Conservation (phyloP, 345 rosid species). For the Lumnitzera littorea region DNA sequence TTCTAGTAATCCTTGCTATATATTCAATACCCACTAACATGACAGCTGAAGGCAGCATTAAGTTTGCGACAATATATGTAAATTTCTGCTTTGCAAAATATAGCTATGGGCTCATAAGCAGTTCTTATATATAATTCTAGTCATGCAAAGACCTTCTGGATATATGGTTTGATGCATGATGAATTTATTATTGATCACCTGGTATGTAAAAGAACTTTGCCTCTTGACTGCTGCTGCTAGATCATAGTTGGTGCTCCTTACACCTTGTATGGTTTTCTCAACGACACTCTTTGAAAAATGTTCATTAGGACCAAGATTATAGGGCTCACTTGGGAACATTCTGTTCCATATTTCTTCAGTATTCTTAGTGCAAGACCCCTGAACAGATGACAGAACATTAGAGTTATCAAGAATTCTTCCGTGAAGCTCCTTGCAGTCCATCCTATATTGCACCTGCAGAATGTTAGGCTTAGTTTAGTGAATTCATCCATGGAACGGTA, state of each 20-base stretch:
- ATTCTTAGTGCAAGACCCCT: constrained; percentile 30
- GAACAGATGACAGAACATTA: constrained; percentile 48
- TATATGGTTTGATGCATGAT: not conserved
- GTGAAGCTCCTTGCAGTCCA: constrained; percentile 61
- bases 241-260: constrained; percentile 58
- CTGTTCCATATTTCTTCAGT: constrained; percentile 59
- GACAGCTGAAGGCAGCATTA: too few relatives aligned
- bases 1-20: too few relatives aligned
- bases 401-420: constrained; percentile 51
- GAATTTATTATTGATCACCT: constrained; percentile 32
- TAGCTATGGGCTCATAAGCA: too few relatives aligned
- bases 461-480: not conserved
- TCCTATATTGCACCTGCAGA: constrained; percentile 60
- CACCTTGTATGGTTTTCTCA: constrained; percentile 3
- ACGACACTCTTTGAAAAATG: constrained; percentile 12
- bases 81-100: too few relatives aligned
- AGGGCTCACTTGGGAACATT: constrained; percentile 66
- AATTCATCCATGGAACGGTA: not conserved
- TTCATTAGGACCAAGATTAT: constrained; percentile 34
- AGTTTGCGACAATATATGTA: too few relatives aligned
- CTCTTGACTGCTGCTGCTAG: constrained; percentile 72
- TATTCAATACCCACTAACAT: too few relatives aligned
- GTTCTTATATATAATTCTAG: too few relatives aligned
- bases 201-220: constrained; percentile 75
- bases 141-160: too few relatives aligned